Evolutionary conservation across 176 grass and related monocot species (phyloP).

Genomic region (Olyra latifolia): DNA sequence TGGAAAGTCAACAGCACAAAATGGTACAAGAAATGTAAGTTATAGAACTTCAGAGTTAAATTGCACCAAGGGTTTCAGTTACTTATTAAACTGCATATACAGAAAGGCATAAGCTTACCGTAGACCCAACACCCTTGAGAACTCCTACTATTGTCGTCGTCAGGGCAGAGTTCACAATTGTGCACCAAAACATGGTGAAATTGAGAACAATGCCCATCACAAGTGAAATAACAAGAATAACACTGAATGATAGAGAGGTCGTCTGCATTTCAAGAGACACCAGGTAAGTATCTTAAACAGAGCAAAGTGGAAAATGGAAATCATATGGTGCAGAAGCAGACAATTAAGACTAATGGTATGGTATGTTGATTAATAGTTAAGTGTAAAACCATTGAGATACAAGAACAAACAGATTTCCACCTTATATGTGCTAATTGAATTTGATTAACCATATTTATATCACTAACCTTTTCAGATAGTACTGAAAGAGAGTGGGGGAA

Average conservation of each 20-base stretch:
- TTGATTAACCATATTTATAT: neutral
- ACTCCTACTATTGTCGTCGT: slow-evolving; percentile 97
- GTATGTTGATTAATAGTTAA: neutral
- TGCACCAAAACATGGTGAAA: slow-evolving; percentile 98
- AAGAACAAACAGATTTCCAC: neutral
- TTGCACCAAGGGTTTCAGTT: neutral
- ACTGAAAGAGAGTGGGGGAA: slow-evolving; percentile 78
- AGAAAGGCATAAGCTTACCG: slow-evolving; percentile 44
- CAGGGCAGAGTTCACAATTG: slow-evolving; percentile 91
- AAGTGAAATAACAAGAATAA: slow-evolving; percentile 68
- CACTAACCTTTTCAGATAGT: slow-evolving; percentile 76
- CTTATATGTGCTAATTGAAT: neutral
- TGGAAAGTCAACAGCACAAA: slow-evolving; percentile 29
- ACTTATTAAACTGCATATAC: neutral
- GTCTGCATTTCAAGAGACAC: slow-evolving; percentile 45
- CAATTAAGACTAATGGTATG: neutral
- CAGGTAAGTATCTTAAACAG: neutral
- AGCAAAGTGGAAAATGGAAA: neutral
- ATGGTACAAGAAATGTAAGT: neutral
- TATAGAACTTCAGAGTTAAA: neutral
- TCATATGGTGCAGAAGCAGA: neutral
- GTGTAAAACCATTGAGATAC: neutral
- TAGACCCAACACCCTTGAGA: slow-evolving; percentile 91
- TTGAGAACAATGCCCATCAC: slow-evolving; percentile 90
- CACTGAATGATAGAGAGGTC: slow-evolving; percentile 52